Base-by-base conservation (phyloP, 192 early-diverging fungal genomes). In the Cetraspora pellucida region DNA sequence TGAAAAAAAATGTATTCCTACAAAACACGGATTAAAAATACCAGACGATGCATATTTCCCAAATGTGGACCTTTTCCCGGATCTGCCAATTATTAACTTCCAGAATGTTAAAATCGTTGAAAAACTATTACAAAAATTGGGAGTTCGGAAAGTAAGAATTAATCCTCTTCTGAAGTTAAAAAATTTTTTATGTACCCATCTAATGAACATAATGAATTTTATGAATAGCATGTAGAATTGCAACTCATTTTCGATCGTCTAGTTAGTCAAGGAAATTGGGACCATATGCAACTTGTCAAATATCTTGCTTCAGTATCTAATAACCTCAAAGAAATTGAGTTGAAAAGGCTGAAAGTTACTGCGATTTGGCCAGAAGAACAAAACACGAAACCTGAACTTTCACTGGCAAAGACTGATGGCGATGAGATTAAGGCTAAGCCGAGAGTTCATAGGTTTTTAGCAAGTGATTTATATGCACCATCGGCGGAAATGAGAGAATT, bases 171-270 rank as follows among this genome's bases (percentile, higher is more conserved):
- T 25, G 46, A 10, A 31, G n/a, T 63, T 61, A 47, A 8, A n/a
- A 1, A 16, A 27, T 54, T 49, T 55, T 23, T 37, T 37, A 37
- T 1, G 37, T 37, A 7, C 37, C 37, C 37, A 37, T 37, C 37
- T 37, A 37, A 37, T 37, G 37, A 37, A 7, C 3, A 7, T 37
- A 37, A 37, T 2, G 37, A 37, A 37, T 37, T 37, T 49, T 19
- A 49, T 14, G 14, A 14, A 68, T 82, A 89, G 84, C 90, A 93
- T 76, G 93, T 96, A 13, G 93, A 96, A 43, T 80, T 97, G 43
- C 92, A 94, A 74, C 61, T 96, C 65, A 86, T 97, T 16, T 95
- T 97, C 83, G 90, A 93, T 61, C 86, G 94, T 17, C 82, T 97
- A 45, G 81, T 86, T 58, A 87, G 85, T 57, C 87, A 89, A 19